phyloP scores from a whole-genome alignment of 805 yeast species.

The Spathaspora passalidarum region DNA sequence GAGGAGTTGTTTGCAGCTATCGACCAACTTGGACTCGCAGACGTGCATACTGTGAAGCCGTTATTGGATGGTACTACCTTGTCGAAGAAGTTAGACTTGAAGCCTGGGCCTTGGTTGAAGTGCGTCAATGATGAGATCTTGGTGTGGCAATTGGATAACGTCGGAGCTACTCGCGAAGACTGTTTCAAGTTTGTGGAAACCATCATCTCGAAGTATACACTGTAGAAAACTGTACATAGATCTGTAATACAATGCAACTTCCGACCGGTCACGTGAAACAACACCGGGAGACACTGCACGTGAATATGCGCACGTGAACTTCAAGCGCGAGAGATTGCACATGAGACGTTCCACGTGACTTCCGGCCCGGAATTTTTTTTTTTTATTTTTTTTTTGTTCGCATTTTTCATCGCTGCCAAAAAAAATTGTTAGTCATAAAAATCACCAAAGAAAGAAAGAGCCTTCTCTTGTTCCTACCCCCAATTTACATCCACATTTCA shows the following conservation, averaged over 20 bases:
- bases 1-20: slow-evolving; percentile 31
- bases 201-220: slow-evolving; percentile 15
- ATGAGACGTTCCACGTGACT: slow-evolving; percentile 1
- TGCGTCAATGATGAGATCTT: slow-evolving; percentile 52
- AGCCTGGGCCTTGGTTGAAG: slow-evolving; percentile 89
- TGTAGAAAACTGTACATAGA: too few species aligned
- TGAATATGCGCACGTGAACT: too few species aligned
- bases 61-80: slow-evolving; percentile 75
- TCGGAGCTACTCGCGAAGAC: slow-evolving; percentile 50
- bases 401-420: not conserved
- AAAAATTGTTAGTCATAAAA: not conserved
- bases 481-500: slow-evolving; percentile 1
- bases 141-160: slow-evolving; percentile 78
- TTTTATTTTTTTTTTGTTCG: not conserved
- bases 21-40: slow-evolving; percentile 28
- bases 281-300: too few species aligned
- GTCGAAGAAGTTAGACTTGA: slow-evolving; percentile 45
- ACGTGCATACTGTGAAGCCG: slow-evolving; percentile 55
- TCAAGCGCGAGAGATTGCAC: too few species aligned
- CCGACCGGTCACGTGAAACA: too few species aligned
- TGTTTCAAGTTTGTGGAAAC: slow-evolving; percentile 45
- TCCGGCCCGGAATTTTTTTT: not conserved
- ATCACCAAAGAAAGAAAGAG: not conserved
- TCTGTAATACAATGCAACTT: not conserved
- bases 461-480: not conserved